phyloP scores from a whole-genome alignment of 805 yeast genomes.

The Debaryomyces tyrocola region DNA sequence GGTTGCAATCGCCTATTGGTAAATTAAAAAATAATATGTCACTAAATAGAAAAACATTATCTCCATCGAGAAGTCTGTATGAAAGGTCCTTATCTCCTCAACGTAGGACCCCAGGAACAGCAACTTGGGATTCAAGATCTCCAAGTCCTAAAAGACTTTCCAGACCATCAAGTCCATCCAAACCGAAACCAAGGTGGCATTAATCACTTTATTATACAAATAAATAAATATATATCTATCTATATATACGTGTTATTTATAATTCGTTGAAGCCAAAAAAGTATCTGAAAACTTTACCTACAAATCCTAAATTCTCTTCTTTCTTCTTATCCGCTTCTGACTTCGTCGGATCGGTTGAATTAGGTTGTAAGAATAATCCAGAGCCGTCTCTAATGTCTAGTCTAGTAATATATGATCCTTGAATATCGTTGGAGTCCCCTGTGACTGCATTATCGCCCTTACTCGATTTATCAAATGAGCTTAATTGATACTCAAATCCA shows the following conservation, averaged over 20 bases:
- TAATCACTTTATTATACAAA: background rate
- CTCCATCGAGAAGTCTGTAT: background rate
- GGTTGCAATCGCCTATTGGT: conserved; percentile 6
- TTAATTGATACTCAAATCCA: conserved; percentile 8
- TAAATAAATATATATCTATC: background rate
- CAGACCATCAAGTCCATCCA: conserved; percentile 9
- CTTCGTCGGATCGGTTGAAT: conserved; percentile 18
- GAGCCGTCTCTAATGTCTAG: conserved; percentile 43
- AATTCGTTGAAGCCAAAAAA: conserved; percentile 47
- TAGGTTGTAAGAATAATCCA: conserved; percentile 32
- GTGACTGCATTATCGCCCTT: conserved; percentile 2
- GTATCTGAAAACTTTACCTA: conserved; percentile 33
- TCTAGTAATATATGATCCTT: conserved; percentile 23
- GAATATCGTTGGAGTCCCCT: conserved; percentile 6
- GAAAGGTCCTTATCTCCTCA: background rate
- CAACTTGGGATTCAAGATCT: conserved; percentile 5
- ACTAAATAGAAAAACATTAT: background rate
- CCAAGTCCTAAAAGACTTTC: conserved; percentile 10
- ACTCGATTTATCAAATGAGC: background rate
- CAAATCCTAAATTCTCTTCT: conserved; percentile 31
- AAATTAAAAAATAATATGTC: background rate
- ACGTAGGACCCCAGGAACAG: background rate
- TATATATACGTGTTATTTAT: conserved; percentile 12
- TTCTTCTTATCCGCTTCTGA: conserved; percentile 18
- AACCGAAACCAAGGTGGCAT: conserved; percentile 9